phyloP scores from a whole-genome alignment of 257 asterid species.

The Solanum peruvianum region DNA sequence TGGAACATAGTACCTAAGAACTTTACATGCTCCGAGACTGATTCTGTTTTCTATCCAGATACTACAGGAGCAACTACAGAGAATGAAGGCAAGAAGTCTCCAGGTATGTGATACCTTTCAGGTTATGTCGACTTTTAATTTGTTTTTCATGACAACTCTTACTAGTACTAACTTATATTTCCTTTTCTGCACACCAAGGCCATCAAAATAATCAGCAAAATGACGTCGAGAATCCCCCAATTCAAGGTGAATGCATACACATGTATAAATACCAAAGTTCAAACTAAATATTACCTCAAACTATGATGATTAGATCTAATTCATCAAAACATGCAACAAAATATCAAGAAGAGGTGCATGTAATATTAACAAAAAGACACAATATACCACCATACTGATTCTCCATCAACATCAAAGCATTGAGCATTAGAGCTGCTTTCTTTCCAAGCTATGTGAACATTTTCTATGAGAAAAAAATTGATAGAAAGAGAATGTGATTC shows the following conservation, averaged over 20 bases:
- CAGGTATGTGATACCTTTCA: neutral
- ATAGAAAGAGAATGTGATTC: neutral
- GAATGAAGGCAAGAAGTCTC: neutral
- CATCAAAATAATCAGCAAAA: neutral
- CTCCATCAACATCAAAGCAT: neutral
- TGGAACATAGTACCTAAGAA: neutral
- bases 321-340: neutral
- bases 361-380: neutral
- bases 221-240: neutral
- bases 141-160: neutral
- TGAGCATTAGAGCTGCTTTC: neutral
- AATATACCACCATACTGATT: neutral
- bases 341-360: too few species aligned
- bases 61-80: neutral
- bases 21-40: neutral
- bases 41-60: conserved; percentile 6
- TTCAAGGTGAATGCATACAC: neutral
- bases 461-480: neutral
- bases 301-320: neutral
- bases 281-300: neutral
- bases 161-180: neutral
- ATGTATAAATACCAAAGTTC: neutral
- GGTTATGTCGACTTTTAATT: neutral
- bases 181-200: neutral
- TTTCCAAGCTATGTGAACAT: neutral